Evolutionary conservation across 1,284 basidiomycete genomes (phyloP).

Genomic region (Fomitiporia mediterranea): DNA sequence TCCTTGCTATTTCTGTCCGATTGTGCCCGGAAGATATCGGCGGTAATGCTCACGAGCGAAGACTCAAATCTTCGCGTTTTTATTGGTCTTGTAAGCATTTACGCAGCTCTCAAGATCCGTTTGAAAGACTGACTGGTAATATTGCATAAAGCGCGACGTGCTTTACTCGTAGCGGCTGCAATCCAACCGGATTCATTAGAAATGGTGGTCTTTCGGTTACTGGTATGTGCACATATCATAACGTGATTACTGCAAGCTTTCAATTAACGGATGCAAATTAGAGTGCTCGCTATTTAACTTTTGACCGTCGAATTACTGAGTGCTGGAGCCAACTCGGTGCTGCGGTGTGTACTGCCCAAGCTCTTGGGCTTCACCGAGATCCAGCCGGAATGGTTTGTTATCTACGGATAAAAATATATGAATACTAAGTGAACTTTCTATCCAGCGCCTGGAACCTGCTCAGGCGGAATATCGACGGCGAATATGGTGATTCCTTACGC

Average conservation of each 20-base stretch:
- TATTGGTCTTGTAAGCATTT: slow-evolving; percentile 85
- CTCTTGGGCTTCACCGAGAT: slow-evolving; percentile 89
- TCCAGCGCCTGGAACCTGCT: slow-evolving; percentile 66
- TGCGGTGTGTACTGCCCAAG: slow-evolving; percentile 89
- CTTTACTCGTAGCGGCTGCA: slow-evolving; percentile 83
- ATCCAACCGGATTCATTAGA: slow-evolving; percentile 88
- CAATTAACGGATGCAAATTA: slow-evolving; percentile 31
- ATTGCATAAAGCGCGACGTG: slow-evolving; percentile 64
- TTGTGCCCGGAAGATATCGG: slow-evolving; percentile 81
- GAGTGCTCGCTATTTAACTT: slow-evolving; percentile 89
- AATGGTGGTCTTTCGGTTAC: slow-evolving; percentile 80
- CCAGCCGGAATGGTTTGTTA: slow-evolving; percentile 73
- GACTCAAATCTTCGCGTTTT: slow-evolving; percentile 79
- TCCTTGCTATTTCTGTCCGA: slow-evolving; percentile 86
- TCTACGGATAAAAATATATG: not conserved
- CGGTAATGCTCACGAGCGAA: slow-evolving; percentile 69
- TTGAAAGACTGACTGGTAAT: slow-evolving; percentile 4
- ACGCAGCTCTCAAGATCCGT: not conserved
- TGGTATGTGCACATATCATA: slow-evolving; percentile 51
- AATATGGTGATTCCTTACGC: slow-evolving; percentile 59
- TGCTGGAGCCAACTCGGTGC: slow-evolving; percentile 95
- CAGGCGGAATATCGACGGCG: slow-evolving; percentile 87
- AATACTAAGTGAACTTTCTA: slow-evolving; percentile 9
- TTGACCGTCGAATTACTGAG: slow-evolving; percentile 85
- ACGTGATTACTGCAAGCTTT: not conserved